Base-by-base conservation (phyloP, 2,329 filamentous ascomycete species). In the Colletotrichum falcatum region DNA sequence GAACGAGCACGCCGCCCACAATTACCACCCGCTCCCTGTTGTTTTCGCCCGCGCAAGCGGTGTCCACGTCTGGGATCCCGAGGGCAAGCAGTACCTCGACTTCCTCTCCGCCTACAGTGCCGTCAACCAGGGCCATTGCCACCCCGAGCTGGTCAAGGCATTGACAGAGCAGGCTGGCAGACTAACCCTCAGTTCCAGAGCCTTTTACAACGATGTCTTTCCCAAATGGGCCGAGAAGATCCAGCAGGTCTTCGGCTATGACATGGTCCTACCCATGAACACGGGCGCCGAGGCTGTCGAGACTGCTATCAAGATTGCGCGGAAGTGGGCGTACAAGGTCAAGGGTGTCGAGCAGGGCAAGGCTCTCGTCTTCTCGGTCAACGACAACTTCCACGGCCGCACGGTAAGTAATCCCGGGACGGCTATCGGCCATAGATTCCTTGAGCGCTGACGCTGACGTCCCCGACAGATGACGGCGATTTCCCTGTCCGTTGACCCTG, bases 181-280 rank as follows among this genome's bases (percentile, higher is more conserved):
- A 48, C 85, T 98, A 78, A 98, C 95, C 0, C 89, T 98, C 75
- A 97, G 94, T 83, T 97, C 94, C 72, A 90, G 95, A 72, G 96
- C 96, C 61, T 99, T 98, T 85, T 92, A 98, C 88, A 99, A 98
- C 81, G 95, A 98, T 85, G 96, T 98, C 73, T 98, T 98, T 84
- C 95, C 95, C 69, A 91, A 92, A 74, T 98, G 97, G 87, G 95
- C 95, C 8, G 92, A 97, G 83, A 97, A 96, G 83, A 91, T 97
- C 73, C 95, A 93, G 75, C 83, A 89, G 74, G 91, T 93, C 79
- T 97, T 98, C 80, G 94, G 94, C 72, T 98, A 97, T 80, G 95
- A 98, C 82, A 98, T 98, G 95, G 94, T 97, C 42, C 83, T 98
- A 81, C 95, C 95, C 74, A 98, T 98, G 95, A 98, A 98, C 86